Conservation (phyloP, 1,139 yeast genomes). For the Geotrichum australiense region DNA sequence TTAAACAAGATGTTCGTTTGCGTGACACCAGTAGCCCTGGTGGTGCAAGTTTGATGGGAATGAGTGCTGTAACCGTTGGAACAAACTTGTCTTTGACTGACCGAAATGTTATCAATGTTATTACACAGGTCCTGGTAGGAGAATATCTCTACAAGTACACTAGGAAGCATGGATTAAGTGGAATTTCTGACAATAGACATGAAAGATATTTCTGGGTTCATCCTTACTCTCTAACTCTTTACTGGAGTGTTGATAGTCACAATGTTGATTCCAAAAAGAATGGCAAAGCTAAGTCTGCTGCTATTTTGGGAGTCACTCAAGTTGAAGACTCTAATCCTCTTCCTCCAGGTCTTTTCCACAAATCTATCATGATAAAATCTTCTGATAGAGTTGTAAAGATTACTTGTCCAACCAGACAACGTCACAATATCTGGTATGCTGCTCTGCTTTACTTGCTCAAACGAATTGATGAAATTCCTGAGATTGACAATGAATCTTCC, state of each 20-base stretch:
- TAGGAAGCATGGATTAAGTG: constrained; percentile 68
- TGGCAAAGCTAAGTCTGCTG: constrained; percentile 64
- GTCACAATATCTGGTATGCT: constrained; percentile 90
- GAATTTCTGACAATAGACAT: constrained; percentile 75
- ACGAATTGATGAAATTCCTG: constrained; percentile 58
- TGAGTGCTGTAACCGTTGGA: constrained; percentile 46
- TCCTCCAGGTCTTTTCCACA: constrained; percentile 85
- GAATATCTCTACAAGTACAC: constrained; percentile 84
- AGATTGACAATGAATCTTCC: constrained; percentile 26
- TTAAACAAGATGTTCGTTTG: background rate
- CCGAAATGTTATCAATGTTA: constrained; percentile 72
- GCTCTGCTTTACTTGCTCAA: constrained; percentile 72
- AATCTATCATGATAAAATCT: constrained; percentile 72
- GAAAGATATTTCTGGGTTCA: constrained; percentile 95
- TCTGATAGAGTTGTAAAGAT: constrained; percentile 62
- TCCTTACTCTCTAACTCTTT: constrained; percentile 83
- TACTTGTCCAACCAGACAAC: constrained; percentile 80
- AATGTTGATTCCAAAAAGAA: constrained; percentile 46
- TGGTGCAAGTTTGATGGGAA: constrained; percentile 18
- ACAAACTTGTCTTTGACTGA: constrained; percentile 64
- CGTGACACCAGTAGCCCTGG: constrained; percentile 12
- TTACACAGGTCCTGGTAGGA: constrained; percentile 90
- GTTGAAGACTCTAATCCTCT: constrained; percentile 80
- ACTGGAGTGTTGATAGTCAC: constrained; percentile 85
- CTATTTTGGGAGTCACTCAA: constrained; percentile 71